These are phyloP conservation scores for Friedmanniomyces simplex DNA, from an alignment of 495 filamentous ascomycete species.

Conservation along the genomic window DNA sequence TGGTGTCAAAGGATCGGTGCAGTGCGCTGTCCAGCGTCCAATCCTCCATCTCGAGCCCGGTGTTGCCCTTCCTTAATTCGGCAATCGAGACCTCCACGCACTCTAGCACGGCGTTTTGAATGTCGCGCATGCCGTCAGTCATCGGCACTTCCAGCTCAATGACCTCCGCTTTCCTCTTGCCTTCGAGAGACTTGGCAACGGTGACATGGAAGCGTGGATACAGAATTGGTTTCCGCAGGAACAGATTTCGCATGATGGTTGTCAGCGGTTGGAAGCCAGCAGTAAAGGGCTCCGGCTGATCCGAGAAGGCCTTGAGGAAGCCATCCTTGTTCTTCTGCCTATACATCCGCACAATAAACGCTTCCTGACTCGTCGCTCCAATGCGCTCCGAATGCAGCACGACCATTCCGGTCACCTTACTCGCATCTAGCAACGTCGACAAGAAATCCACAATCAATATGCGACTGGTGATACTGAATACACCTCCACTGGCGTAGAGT, in stretches of 20 bases:
- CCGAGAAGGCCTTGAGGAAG: constrained; percentile 94
- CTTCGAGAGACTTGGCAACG: constrained; percentile 80
- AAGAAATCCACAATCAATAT: constrained; percentile 90
- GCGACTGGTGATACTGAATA: constrained; percentile 92
- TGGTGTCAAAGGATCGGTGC: constrained; percentile 82
- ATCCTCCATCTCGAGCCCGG: constrained; percentile 87
- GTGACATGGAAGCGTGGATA: constrained; percentile 95
- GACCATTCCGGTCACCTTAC: constrained; percentile 78
- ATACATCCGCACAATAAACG: constrained; percentile 90
- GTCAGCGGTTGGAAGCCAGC: constrained; percentile 80
- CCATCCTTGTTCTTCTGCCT: constrained; percentile 85
- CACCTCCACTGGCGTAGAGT: constrained; percentile 78
- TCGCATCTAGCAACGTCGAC: constrained; percentile 67
- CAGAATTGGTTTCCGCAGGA: constrained; percentile 75
- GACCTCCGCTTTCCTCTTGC: constrained; percentile 86
- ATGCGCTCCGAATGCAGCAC: constrained; percentile 83
- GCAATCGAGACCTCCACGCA: constrained; percentile 91
- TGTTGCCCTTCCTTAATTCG: constrained; percentile 81
- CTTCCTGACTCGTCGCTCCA: constrained; percentile 79
- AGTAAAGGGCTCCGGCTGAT: constrained; percentile 85
- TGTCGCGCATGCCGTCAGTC: constrained; percentile 85
- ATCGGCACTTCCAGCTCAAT: constrained; percentile 96
- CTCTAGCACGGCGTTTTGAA: constrained; percentile 89
- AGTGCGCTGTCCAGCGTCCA: constrained; percentile 95
- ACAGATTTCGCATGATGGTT: constrained; percentile 87